Percentiles rank a stretch among this genome's conserved stretches.
Conservation (phyloP, 305 asterid species). For the Ajuga reptans region DNA sequence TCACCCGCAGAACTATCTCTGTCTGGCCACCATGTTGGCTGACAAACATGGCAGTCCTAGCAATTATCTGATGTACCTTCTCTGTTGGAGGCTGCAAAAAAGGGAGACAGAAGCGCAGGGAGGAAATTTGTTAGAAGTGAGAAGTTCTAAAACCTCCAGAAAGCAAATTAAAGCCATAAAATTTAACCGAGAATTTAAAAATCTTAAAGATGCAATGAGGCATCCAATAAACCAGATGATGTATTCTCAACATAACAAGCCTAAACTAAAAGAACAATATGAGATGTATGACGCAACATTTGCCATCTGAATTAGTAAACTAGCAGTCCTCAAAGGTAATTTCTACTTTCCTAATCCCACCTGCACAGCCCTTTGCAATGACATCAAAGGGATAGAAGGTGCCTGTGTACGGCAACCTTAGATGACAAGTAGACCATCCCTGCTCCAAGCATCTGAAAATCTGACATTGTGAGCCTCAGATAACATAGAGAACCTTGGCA, state of each 20-base stretch:
- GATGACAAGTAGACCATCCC: slow-evolving; percentile 62
- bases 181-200: not conserved
- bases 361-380: slow-evolving; percentile 74
- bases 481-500: slow-evolving; percentile 42
- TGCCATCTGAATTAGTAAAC: slow-evolving; percentile 37
- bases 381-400: slow-evolving; percentile 83
- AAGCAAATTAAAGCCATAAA: not conserved
- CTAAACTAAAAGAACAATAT: slow-evolving; percentile 16
- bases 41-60: slow-evolving; percentile 85
- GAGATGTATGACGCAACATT: slow-evolving; percentile 26
- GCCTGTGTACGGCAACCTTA: slow-evolving; percentile 77
- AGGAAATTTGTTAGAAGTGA: slow-evolving; percentile 20
- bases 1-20: slow-evolving; percentile 85
- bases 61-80: slow-evolving; percentile 78
- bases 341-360: slow-evolving; percentile 88
- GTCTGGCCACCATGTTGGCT: slow-evolving; percentile 89
- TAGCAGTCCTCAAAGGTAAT: slow-evolving; percentile 48
- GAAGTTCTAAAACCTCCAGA: not conserved
- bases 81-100: slow-evolving; percentile 76
- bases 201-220: not conserved
- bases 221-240: not conserved
- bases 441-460: slow-evolving; percentile 98
- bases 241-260: slow-evolving; percentile 24
- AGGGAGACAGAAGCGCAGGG: slow-evolving; percentile 12
- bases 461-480: slow-evolving; percentile 77